A percentile compares a stretch with the other conserved stretches of the same genome.
phyloP scores from a whole-genome alignment of 495 filamentous ascomycete genomes.

The Penicillium egyptiacum region DNA sequence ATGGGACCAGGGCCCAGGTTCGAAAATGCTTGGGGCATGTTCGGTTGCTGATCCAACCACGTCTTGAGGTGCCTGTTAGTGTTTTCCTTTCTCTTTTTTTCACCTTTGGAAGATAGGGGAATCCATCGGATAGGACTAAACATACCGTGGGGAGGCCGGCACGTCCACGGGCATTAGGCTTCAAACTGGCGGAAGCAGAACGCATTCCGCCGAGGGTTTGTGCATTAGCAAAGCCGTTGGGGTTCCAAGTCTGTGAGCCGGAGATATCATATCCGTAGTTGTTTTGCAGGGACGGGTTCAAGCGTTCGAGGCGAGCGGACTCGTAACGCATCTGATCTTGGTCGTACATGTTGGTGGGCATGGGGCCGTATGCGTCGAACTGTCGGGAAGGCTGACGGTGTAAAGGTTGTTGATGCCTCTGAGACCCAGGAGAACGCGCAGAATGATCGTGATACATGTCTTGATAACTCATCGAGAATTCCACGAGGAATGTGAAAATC shows the following conservation, averaged over 20 bases:
- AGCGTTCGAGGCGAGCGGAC: constrained; percentile 58
- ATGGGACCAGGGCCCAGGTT: constrained; percentile 54
- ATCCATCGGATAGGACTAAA: constrained; percentile 13
- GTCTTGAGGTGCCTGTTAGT: constrained; percentile 37
- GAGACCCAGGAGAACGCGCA: constrained; percentile 60
- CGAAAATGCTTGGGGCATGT: constrained; percentile 52
- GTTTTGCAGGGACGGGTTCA: constrained; percentile 55
- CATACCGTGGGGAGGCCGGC: constrained; percentile 61
- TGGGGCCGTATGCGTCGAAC: constrained; percentile 64
- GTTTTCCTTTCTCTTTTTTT: background rate
- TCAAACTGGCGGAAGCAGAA: constrained; percentile 57
- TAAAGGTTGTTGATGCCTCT: constrained; percentile 63
- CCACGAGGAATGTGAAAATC: constrained; percentile 46
- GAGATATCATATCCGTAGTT: constrained; percentile 61
- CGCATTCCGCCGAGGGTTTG: constrained; percentile 55
- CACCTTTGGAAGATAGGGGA: background rate
- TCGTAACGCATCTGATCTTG: constrained; percentile 61
- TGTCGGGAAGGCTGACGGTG: constrained; percentile 67
- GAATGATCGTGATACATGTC: constrained; percentile 63
- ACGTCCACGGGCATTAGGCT: constrained; percentile 53
- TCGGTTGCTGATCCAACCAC: constrained; percentile 61
- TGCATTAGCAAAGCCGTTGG: constrained; percentile 52
- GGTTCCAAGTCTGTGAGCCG: constrained; percentile 68
- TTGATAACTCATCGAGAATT: constrained; percentile 55
- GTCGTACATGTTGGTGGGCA: constrained; percentile 63